A percentile compares a stretch with the other conserved stretches of the same genome.
phyloP scores from a whole-genome alignment of 176 grass and related monocot genomes.

The Phoenix dactylifera region DNA sequence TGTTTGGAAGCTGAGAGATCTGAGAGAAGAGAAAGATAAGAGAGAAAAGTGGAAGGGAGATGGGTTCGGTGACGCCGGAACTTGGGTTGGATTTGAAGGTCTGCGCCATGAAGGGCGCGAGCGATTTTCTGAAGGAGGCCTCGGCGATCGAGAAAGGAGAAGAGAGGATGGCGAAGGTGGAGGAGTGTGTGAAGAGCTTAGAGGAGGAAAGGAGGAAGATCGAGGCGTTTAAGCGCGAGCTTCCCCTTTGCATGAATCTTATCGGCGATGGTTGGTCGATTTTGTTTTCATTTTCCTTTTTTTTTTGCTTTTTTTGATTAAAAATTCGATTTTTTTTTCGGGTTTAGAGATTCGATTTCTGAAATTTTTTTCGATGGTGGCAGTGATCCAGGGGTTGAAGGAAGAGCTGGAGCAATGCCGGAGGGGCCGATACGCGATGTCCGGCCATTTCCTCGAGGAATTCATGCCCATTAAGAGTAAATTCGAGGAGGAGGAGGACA shows the following conservation, averaged over 20 bases:
- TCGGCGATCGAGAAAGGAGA: constrained; percentile 24
- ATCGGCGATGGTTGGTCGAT: constrained; percentile 46
- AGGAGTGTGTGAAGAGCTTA: constrained; percentile 45
- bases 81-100: constrained; percentile 43
- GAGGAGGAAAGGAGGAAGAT: constrained; percentile 73
- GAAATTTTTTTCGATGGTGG: background rate
- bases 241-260: constrained; percentile 60
- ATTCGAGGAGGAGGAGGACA: constrained; percentile 7
- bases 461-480: constrained; percentile 25
- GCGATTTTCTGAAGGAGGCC: constrained; percentile 17
- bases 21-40: background rate
- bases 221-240: constrained; percentile 77
- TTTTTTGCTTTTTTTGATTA: background rate
- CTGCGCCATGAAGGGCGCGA: constrained; percentile 35
- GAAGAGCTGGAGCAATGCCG: constrained; percentile 37
- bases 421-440: background rate
- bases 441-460: constrained; percentile 9
- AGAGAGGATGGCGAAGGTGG: constrained; percentile 28
- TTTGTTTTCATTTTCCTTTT: background rate
- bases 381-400: constrained; percentile 74
- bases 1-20: background rate
- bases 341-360: constrained; percentile 6
- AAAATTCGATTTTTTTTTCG: background rate
- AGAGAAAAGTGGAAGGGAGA: constrained; percentile 20
- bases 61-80: constrained; percentile 15